These are phyloP conservation scores for Penicillium brevicompactum DNA, from an alignment of 2,329 filamentous ascomycete species.

Conservation along the genomic window DNA sequence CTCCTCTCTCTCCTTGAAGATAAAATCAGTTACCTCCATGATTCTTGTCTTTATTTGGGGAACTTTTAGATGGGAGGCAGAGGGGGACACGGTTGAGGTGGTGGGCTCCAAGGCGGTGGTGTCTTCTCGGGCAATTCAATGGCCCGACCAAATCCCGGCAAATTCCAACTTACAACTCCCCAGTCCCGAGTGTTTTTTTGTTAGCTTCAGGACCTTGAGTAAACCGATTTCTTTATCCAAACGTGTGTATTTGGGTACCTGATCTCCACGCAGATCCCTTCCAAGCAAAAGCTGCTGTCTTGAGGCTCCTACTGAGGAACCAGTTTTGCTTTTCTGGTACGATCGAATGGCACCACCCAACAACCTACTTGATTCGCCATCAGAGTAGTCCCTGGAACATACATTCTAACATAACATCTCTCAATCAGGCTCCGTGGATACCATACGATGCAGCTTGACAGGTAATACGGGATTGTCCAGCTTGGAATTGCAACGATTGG, in stretches of 20 bases:
- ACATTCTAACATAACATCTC: conserved; percentile 6
- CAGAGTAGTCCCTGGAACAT: background rate
- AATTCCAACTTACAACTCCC: conserved; percentile 25
- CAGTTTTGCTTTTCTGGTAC: conserved; percentile 17
- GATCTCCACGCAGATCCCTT: background rate
- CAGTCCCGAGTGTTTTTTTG: conserved; percentile 23
- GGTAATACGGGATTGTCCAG: conserved; percentile 26
- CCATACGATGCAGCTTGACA: conserved; percentile 32
- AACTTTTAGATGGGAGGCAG: conserved; percentile 5
- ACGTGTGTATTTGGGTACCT: background rate
- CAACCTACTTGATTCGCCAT: conserved; percentile 11
- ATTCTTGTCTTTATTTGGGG: conserved; percentile 3
- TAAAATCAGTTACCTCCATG: conserved; percentile 90
- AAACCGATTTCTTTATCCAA: background rate
- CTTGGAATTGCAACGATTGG: conserved; percentile 30
- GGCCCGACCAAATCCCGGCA: conserved; percentile 29
- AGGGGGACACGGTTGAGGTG: conserved; percentile 20
- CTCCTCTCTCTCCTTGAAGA: conserved; percentile 77
- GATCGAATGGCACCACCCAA: conserved; percentile 18
- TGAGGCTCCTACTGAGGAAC: background rate
- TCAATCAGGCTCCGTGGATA: background rate
- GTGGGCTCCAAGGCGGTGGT: conserved; percentile 33
- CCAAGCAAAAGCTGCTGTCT: background rate
- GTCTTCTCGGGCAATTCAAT: conserved; percentile 37
- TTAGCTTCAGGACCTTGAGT: conserved; percentile 14